Percentiles rank a stretch among this genome's conserved stretches.
Evolutionary conservation across 352 stramenopile species (phyloP).

Genomic region (Globisporangium cederbergense): DNA sequence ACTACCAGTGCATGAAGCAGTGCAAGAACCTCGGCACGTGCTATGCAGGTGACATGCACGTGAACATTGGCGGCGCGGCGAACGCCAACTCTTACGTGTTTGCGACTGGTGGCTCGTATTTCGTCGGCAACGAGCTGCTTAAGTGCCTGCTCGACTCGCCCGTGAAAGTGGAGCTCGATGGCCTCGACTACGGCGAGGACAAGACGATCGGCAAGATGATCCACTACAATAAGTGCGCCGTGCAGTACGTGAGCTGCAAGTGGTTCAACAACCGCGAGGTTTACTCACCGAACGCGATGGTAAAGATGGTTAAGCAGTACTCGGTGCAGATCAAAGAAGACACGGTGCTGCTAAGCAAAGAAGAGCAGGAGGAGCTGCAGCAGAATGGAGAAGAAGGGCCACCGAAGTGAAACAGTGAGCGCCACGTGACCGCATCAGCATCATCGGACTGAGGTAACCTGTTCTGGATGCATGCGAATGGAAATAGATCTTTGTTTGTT

Average conservation of each 20-base stretch:
- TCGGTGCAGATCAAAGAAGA: slow-evolving; percentile 53
- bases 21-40: slow-evolving; percentile 62
- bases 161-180: slow-evolving; percentile 57
- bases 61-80: slow-evolving; percentile 56
- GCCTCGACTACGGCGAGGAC: slow-evolving; percentile 72
- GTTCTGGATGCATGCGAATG: background rate
- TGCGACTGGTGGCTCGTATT: slow-evolving; percentile 72
- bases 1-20: slow-evolving; percentile 71
- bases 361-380: slow-evolving; percentile 29
- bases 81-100: slow-evolving; percentile 83
- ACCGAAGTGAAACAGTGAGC: background rate
- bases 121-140: slow-evolving; percentile 63
- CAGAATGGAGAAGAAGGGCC: slow-evolving; percentile 1
- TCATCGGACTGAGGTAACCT: background rate
- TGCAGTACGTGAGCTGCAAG: slow-evolving; percentile 83
- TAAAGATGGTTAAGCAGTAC: slow-evolving; percentile 68
- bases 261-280: slow-evolving; percentile 85
- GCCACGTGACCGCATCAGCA: background rate
- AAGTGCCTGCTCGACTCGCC: slow-evolving; percentile 61
- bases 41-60: slow-evolving; percentile 80
- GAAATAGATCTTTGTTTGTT: slow-evolving; percentile 8
- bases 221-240: slow-evolving; percentile 72
- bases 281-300: slow-evolving; percentile 59
- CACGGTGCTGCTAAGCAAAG: slow-evolving; percentile 49
- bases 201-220: slow-evolving; percentile 84